Evolutionary conservation across 345 rosid species (phyloP), one percentile per base, ranked within the genome.

Genomic region (Camelina sativa): DNA sequence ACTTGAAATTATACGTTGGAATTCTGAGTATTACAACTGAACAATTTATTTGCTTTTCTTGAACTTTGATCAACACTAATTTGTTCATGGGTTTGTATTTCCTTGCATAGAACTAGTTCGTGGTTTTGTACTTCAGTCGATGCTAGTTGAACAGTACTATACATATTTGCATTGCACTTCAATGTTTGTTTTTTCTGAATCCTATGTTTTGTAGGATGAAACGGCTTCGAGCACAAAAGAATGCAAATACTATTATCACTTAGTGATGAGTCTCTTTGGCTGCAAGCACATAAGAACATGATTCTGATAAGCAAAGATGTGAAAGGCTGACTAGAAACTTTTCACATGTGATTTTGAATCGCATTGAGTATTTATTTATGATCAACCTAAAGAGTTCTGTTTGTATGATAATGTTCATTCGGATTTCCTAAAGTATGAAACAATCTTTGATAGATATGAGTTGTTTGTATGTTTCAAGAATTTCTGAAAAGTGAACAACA

Each of bases 141-240:
- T 57, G 12, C 28, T 13, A 55, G 5, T 48, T 0, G 28, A 34
- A 34, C 37, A 34, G 41, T 38, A 37, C 11, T 34, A 7, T 19
- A 28, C 28, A 22, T 48, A 34, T 71, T 11, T 40, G 22, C 55
- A 3, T 30, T 32, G 43, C 25, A 48, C 35, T 15, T 60, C 51
- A 59, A 9, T 7, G 35, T 34, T 34, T 34, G n/a, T 23, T 71
- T 71, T 16, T 48, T 52, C 19, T 54, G 32, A 38, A 72, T 72
- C 15, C 3, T 56, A 35, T 65, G 62, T 67, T 74, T 74, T 67
- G 72, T 53, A 67, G 79, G 63, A 68, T 51, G 74, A 67, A 75
- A 52, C 44, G 30, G 23, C 30, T 16, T 61, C 30, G 11, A 38
- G 61, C 72, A 38, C 4, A 44, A 52, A 64, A 20, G 71, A 65